A percentile compares a stretch with the other conserved stretches of the same genome.
phyloP scores from a whole-genome alignment of 768 basidiomycete species.

The Tulasnella sp. region DNA sequence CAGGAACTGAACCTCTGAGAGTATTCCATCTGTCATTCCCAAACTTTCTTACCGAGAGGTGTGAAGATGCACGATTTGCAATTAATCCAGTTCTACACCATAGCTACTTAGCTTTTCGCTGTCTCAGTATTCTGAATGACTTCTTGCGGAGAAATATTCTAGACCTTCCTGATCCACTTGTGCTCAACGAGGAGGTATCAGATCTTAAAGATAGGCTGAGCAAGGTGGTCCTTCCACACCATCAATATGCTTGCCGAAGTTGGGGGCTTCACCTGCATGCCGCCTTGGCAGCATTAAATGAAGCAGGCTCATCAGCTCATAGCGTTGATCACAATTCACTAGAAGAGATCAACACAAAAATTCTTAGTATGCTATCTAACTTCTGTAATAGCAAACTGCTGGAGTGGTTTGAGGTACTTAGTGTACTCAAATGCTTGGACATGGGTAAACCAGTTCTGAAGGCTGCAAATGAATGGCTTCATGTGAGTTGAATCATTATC shows the following conservation, averaged over 20 bases:
- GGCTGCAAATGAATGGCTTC: not conserved
- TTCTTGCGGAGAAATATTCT: not conserved
- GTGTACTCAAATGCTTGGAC: not conserved
- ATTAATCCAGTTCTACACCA: not conserved
- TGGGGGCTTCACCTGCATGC: not conserved
- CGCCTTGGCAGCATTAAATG: not conserved
- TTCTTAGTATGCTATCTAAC: too few relatives aligned
- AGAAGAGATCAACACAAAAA: too few relatives aligned
- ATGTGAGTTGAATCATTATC: not conserved
- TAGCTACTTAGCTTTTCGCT: not conserved
- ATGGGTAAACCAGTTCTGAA: not conserved
- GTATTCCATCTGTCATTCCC: slow-evolving; percentile 14
- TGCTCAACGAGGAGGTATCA: not conserved
- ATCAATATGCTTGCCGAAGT: not conserved
- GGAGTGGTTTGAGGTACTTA: not conserved
- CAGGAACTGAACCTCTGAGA: not conserved
- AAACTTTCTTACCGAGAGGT: slow-evolving; percentile 6
- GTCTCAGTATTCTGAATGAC: not conserved
- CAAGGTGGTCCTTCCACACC: not conserved
- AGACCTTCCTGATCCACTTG: not conserved
- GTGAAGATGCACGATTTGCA: not conserved
- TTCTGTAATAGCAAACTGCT: slow-evolving; percentile 4
- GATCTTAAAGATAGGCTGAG: not conserved
- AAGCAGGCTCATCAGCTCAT: too few relatives aligned
- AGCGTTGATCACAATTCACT: too few relatives aligned